Base-by-base conservation (phyloP, 2,329 filamentous ascomycete species). In the Cercospora canescens region DNA sequence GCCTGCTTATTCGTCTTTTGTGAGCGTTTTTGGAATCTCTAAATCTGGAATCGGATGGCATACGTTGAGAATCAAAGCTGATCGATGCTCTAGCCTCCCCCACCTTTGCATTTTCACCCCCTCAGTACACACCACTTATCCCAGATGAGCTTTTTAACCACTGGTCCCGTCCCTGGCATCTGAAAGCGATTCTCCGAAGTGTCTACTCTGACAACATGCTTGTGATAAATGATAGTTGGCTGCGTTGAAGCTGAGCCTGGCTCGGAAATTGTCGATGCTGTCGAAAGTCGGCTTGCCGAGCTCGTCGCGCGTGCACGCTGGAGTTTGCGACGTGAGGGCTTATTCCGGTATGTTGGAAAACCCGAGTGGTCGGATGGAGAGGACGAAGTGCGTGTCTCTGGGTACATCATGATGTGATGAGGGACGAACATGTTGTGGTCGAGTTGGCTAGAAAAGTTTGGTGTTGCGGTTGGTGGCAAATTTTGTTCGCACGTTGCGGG, bases 191-290 rank as follows among this genome's bases (percentile, higher is more conserved):
- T 8, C 18, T 59, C 57, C 14, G 57, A 60, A 18, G 57, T 60
- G 26, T 60, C 37, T 8, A 30, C 28, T n/a, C 57, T 45, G 11
- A 60, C 34, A 7, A 60, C 16, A 45, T 48, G 35, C 26, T 60
- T 60, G 14, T 60, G 57, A 9, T 60, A 60, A n/a, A 60, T 21
- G 34, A 60, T 48, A 2, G 57, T 45, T 6, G 57, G 57, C n/a
- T 28, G 37, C 3, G 35, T 60, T 8, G 57, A 60, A 30, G 28
- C 57, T 21, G 57, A 12, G 16, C 34, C 37, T 30, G 57, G 57
- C 26, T 60, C 24, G 12, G 57, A 45, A n/a, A 45, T 48, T 30
- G 57, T 60, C 24, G 57, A 60, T 7, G 57, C 26, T 7, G 57
- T 41, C 3, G 57, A 60, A 14, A 14, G 18, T 21, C 35, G 26